Evolutionary conservation across 768 basidiomycete species (phyloP), one percentile per base, ranked within the genome.

Genomic region (Astraeus odoratus): DNA sequence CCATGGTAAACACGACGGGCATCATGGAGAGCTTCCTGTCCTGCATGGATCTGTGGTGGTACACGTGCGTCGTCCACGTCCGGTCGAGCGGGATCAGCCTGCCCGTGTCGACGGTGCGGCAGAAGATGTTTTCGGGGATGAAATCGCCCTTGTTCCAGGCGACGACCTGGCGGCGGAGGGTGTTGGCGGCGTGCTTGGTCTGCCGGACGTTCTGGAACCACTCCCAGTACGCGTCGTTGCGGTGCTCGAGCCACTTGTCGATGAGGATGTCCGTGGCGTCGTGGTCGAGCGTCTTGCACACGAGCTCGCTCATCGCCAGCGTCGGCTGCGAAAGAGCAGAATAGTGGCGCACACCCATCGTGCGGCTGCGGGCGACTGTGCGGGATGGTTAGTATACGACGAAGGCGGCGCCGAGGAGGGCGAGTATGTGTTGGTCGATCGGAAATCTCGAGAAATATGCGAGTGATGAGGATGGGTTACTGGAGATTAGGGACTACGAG

Each of bases 231-330:
- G 78, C 74, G 67, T 85, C 81, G 50, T 83, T 78, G 56, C 77
- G 76, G 57, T 86, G 82, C 58, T 86, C 83, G 36, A 87, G 80
- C 85, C 85, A 87, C 61, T 81, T 83, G 71, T 87, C 83, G 66
- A 87, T 86, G 54, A 87, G 78, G 67, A 78, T 72, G 67, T 85
- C 82, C 1, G 84, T 85, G 15, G 80, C 74, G 52, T 84, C 80
- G 67, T 84, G 79, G 65, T 83, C 81, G 46, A 87, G 73, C 5
- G 82, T 84, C 33, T 83, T 86, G 66, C 81, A 80, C 43, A 86
- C 78, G 39, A 87, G 83, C 67, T 87, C 84, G 48, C 80, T 81
- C 79, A 84, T 85, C 33, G 76, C 73, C 45, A 87, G 75, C 23
- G 69, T 72, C 5, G 85, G 84, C 18, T 82, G 80, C 0, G 72